Conservation (phyloP, 2,329 filamentous ascomycete species). For the Stromatinia cepivora region DNA sequence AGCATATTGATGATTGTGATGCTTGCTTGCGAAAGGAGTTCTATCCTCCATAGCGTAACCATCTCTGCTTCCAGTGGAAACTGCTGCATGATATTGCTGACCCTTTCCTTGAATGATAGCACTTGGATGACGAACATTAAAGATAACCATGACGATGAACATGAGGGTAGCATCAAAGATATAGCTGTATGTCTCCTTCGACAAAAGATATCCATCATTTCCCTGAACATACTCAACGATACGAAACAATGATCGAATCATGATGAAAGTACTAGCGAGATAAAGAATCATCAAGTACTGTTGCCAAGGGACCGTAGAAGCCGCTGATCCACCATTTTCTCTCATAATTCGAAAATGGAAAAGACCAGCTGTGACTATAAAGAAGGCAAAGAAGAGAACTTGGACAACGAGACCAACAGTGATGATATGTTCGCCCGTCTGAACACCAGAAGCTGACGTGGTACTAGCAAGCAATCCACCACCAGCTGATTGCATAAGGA, state of each 20-base stretch:
- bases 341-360: slow-evolving; percentile 29
- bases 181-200: slow-evolving; percentile 49
- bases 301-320: slow-evolving; percentile 27
- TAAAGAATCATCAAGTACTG: slow-evolving; percentile 47
- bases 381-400: slow-evolving; percentile 53
- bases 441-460: slow-evolving; percentile 26
- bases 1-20: not conserved
- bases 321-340: slow-evolving; percentile 20
- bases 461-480: slow-evolving; percentile 29
- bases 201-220: slow-evolving; percentile 46
- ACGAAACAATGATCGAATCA: slow-evolving; percentile 51
- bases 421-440: slow-evolving; percentile 46
- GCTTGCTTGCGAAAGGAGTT: not conserved
- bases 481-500: slow-evolving; percentile 44
- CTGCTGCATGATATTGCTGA: not conserved
- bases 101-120: slow-evolving; percentile 11
- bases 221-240: slow-evolving; percentile 51
- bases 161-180: slow-evolving; percentile 50
- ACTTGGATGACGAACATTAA: slow-evolving; percentile 43
- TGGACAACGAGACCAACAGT: slow-evolving; percentile 52
- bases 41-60: not conserved
- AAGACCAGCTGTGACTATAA: slow-evolving; percentile 41
- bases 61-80: not conserved
- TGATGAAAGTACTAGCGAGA: slow-evolving; percentile 46
- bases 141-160: slow-evolving; percentile 43